phyloP scores from a whole-genome alignment of 177 flowering plant genomes.

The Telopea speciosissima region DNA sequence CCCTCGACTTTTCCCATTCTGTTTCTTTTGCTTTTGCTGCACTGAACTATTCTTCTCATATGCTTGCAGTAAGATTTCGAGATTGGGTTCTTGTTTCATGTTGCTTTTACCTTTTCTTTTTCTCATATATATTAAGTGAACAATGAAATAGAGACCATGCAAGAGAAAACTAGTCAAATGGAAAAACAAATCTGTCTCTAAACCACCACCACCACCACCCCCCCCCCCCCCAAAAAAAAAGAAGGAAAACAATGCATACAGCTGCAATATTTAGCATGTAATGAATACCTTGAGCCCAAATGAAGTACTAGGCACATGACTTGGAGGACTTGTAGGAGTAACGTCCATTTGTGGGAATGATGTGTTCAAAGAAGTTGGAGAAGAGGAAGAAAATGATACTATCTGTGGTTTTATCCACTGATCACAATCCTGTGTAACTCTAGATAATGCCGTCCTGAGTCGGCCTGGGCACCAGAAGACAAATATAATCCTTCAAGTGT shows the following conservation, averaged over 20 bases:
- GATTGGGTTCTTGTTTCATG: too few species aligned
- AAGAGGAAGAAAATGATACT: constrained; percentile 32
- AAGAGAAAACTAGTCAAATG: neutral
- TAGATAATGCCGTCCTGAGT: constrained; percentile 66
- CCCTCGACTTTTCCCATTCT: neutral
- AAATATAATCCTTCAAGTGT: constrained; percentile 1
- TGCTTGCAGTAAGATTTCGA: too few species aligned
- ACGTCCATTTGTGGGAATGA: constrained; percentile 50
- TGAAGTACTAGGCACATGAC: constrained; percentile 36
- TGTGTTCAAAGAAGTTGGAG: constrained; percentile 38
- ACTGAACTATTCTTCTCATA: neutral
- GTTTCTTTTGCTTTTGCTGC: neutral
- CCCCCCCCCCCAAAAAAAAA: neutral
- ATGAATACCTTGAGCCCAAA: constrained; percentile 79
- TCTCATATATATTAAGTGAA: neutral
- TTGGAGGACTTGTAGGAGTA: constrained; percentile 62
- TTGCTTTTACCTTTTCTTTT: too few species aligned
- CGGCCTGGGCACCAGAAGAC: constrained; percentile 46
- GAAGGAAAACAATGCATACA: too few species aligned
- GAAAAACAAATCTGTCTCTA: neutral
- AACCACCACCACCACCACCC: neutral
- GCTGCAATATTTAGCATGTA: neutral
- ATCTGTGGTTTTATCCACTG: constrained; percentile 68
- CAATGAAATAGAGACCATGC: neutral
- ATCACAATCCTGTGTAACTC: constrained; percentile 83